Evolutionary conservation across 2,329 filamentous ascomycete genomes (phyloP).

Genomic region (Scedosporium aurantiacum): DNA sequence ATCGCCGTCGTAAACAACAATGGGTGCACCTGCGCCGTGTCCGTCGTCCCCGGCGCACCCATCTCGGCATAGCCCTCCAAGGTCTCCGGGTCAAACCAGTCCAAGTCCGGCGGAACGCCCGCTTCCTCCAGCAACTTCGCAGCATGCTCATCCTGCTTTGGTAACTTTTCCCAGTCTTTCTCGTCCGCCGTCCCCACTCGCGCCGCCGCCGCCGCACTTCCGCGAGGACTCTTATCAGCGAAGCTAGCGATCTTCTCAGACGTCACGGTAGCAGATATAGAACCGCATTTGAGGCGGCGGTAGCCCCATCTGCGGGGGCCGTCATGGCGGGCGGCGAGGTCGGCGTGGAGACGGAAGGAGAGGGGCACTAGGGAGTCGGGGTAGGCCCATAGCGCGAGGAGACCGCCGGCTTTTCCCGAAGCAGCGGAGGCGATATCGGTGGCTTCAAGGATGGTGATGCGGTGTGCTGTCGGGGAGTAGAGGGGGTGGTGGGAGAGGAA

Average conservation of each 20-base stretch:
- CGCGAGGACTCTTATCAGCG: slow-evolving; percentile 11
- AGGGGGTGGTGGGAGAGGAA: slow-evolving; percentile 77
- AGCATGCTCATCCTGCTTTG: slow-evolving; percentile 44
- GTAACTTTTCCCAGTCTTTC: slow-evolving; percentile 49
- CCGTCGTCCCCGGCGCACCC: slow-evolving; percentile 54
- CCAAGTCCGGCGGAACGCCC: slow-evolving; percentile 62
- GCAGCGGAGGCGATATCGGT: slow-evolving; percentile 78
- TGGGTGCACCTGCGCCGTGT: slow-evolving; percentile 90
- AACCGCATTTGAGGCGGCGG: slow-evolving; percentile 63
- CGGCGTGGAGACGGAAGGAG: slow-evolving; percentile 71
- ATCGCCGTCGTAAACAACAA: slow-evolving; percentile 82
- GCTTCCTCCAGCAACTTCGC: slow-evolving; percentile 39
- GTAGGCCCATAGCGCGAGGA: slow-evolving; percentile 87
- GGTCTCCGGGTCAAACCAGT: slow-evolving; percentile 67
- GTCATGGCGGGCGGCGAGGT: slow-evolving; percentile 74
- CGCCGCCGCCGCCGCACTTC: slow-evolving; percentile 9
- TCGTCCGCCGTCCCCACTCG: slow-evolving; percentile 13
- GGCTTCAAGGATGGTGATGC: slow-evolving; percentile 79
- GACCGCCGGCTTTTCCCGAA: slow-evolving; percentile 86
- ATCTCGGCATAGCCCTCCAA: slow-evolving; percentile 69
- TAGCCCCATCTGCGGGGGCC: slow-evolving; percentile 81
- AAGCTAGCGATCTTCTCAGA: slow-evolving; percentile 22
- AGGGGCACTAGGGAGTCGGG: slow-evolving; percentile 73
- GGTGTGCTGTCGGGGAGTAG: slow-evolving; percentile 64
- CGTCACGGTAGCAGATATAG: slow-evolving; percentile 30